These are phyloP conservation scores for Haematococcus lacustris DNA, from an alignment of 139 green algal species.

Conservation along the genomic window DNA sequence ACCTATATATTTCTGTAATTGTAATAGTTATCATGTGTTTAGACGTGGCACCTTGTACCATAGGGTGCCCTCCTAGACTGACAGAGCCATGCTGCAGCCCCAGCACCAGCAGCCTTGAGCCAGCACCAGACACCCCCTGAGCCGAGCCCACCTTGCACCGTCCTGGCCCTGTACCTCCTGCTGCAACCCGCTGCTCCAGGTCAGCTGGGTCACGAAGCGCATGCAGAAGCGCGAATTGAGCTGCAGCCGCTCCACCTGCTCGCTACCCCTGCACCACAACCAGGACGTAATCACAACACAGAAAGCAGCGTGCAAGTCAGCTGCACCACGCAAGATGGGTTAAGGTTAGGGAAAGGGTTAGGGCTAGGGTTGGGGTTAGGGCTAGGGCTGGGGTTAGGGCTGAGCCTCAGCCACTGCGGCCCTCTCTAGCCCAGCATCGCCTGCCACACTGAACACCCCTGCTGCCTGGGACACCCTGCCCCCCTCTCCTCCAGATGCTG, in stretches of 20 bases:
- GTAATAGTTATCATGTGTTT: not conserved
- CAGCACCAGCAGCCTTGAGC: too few relatives aligned
- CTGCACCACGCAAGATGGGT: not conserved
- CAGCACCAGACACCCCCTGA: too few relatives aligned
- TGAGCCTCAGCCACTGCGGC: too few relatives aligned
- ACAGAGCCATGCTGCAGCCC: too few relatives aligned
- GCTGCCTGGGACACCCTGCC: not conserved
- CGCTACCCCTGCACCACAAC: constrained; percentile 17
- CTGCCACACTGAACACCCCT: not conserved
- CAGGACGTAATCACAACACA: not conserved
- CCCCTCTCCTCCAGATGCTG: too few relatives aligned
- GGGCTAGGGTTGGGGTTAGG: too few relatives aligned
- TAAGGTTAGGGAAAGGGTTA: too few relatives aligned
- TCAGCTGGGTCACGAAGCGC: constrained; percentile 33
- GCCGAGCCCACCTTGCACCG: not conserved
- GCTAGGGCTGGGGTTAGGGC: too few relatives aligned
- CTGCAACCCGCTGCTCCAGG: constrained; percentile 14
- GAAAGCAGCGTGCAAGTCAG: not conserved
- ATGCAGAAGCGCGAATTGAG: constrained; percentile 47
- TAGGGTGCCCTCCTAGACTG: too few relatives aligned
- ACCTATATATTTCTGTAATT: not conserved
- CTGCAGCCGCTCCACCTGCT: constrained; percentile 29
- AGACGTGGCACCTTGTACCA: too few relatives aligned
- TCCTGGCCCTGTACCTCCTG: not conserved
- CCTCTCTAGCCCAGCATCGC: not conserved